Conservation (phyloP, 2,329 filamentous ascomycete genomes). For the Ceratocystis variospora region DNA sequence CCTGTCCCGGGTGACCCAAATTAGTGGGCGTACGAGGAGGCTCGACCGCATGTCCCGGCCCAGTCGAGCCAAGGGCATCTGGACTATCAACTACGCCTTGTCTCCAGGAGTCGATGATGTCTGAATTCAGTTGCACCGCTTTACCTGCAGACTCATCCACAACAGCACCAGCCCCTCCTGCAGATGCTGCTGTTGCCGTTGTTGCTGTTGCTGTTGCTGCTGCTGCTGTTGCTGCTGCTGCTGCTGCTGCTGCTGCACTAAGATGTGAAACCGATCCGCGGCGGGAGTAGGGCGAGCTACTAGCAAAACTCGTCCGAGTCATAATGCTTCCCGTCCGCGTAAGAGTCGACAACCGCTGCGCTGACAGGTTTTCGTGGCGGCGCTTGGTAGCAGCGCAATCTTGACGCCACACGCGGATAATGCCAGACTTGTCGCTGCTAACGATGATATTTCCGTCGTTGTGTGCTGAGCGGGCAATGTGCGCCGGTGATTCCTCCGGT, state of each 20-base stretch:
- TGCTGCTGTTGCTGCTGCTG: conserved; percentile 25
- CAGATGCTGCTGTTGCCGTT: conserved; percentile 24
- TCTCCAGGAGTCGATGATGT: conserved; percentile 80
- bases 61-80: conserved; percentile 27
- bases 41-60: conserved; percentile 24
- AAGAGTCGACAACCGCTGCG: conserved; percentile 56
- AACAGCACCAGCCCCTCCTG: conserved; percentile 21
- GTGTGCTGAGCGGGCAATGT: conserved; percentile 63
- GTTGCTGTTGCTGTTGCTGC: conserved; percentile 26
- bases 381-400: conserved; percentile 80
- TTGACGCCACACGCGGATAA: conserved; percentile 89
- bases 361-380: conserved; percentile 62
- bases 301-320: conserved; percentile 38
- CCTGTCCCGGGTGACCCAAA: not conserved
- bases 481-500: conserved; percentile 60
- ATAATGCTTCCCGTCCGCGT: conserved; percentile 43
- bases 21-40: not conserved
- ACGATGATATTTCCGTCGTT: conserved; percentile 78
- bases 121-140: conserved; percentile 34
- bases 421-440: conserved; percentile 74
- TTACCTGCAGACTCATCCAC: not conserved
- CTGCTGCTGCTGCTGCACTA: conserved; percentile 25
- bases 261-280: conserved; percentile 37
- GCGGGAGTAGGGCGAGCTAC: conserved; percentile 34
- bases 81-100: conserved; percentile 37